Evolutionary conservation across 108 stramenopile genomes (phyloP).

Genomic region (Pseudonitzschia multiseries): DNA sequence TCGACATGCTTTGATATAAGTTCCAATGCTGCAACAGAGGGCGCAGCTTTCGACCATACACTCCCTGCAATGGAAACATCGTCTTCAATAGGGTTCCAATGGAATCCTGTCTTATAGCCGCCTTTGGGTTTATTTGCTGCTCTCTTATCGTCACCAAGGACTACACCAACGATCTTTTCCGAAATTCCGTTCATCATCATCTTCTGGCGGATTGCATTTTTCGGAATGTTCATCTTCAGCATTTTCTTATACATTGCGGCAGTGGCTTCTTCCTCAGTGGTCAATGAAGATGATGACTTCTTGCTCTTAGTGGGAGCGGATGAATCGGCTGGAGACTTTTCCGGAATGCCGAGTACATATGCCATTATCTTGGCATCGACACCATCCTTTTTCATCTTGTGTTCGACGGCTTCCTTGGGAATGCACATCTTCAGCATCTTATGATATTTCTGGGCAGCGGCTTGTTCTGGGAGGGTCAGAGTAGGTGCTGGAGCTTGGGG

Average conservation of each 20-base stretch:
- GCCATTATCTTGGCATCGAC: constrained; percentile 24
- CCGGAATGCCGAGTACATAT: constrained; percentile 18
- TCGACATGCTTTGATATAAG: constrained; percentile 70
- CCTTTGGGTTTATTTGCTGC: constrained; percentile 22
- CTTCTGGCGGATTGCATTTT: constrained; percentile 63
- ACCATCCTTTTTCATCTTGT: constrained; percentile 75
- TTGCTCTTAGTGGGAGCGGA: constrained; percentile 3
- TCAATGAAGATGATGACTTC: constrained; percentile 19
- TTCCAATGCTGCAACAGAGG: constrained; percentile 34
- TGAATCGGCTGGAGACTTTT: neutral
- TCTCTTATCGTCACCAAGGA: constrained; percentile 55
- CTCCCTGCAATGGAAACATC: constrained; percentile 63
- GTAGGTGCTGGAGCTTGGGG: constrained; percentile 12
- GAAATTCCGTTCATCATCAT: constrained; percentile 76
- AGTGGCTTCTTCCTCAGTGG: constrained; percentile 58
- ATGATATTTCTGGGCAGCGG: constrained; percentile 28
- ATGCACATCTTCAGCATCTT: constrained; percentile 59
- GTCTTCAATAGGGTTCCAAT: constrained; percentile 75
- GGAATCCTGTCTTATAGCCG: constrained; percentile 43
- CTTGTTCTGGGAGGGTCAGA: constrained; percentile 42
- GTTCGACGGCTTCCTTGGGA: constrained; percentile 70
- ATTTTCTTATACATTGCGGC: constrained; percentile 64
- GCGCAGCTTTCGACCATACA: constrained; percentile 51
- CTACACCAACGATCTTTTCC: constrained; percentile 64
- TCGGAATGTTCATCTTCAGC: constrained; percentile 71